Evolutionary conservation across 306 rosid genomes (phyloP), one percentile per base, ranked within the genome.

Genomic region (Lablab purpureus): DNA sequence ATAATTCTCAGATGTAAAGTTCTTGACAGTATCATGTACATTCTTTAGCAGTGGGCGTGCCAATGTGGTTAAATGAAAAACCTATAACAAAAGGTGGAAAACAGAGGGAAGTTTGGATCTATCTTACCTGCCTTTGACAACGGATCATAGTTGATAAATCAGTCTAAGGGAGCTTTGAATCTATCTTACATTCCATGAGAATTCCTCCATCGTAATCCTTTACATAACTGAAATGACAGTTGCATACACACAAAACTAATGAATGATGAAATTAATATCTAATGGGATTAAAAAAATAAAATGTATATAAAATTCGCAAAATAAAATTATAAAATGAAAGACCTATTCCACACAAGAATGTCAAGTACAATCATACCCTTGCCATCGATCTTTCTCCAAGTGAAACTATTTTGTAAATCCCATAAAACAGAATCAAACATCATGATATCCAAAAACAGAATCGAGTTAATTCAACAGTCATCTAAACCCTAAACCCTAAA

Each of bases 181-280:
- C 98, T 72, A 95, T 93, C 90, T 84, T 95, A 91, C 97, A 95
- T 84, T 95, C 99, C 99, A 95, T 92, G 55, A 95, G 94, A 71
- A 92, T 88, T 63, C 96, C 99, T 72, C 99, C 99, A 80, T 95
- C 99, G 56, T 95, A 95, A 75, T 95, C 99, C 85, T 95, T 95
- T 85, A 95, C 93, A 86, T 95, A 95, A 84, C 99, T 94, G 88
- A 75, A 75, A 82, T 65, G 65, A 55, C 67, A 75, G 51, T 41
- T 58, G n/a, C 45, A 6, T 18, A 78, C 14, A 30, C 17, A 76
- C 7, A 8, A 21, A 74, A 37, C 36, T 73, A 15, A 49, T 49
- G 32, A 50, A 50, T 50, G 52, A 74, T 64, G 23, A 65, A 63
- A 70, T 22, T 41, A 40, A 9, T 56, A 74, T 69, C 47, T 54